Evolutionary conservation across 371 early-diverging fungal species (phyloP), one percentile per base, ranked within the genome.

Genomic region (Mucor indicus): DNA sequence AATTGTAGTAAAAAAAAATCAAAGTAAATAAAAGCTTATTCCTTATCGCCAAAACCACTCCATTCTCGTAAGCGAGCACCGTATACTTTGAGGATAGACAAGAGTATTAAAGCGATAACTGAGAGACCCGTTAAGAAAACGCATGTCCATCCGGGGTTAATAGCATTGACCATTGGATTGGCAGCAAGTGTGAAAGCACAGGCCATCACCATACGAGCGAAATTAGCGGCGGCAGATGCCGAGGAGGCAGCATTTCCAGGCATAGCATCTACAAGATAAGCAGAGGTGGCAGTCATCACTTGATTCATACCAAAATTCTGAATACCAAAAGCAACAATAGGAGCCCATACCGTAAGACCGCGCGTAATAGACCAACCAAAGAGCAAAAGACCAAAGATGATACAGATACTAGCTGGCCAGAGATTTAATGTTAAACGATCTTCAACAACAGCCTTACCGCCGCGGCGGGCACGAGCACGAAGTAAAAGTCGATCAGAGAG

Each of bases 291-390:
- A 3, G 72, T 43, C 3, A 71, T 29, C 7, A 67, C 55, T 21
- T 72, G 75, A 11, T 57, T 48, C 56, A 67, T 71, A 6, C 67
- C 75, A 57, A 75, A 71, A 44, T 67, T 66, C 36, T 67, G 67
- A 31, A 75, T 61, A n/a, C 62, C 66, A 44, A 69, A 70, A 1
- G 61, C 70, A 2, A 63, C 40, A 29, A 76, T 67, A 5, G 67
- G 63, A 0, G 46, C 58, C 24, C 67, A 69, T 11, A 67, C 47
- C 13, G 48, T 62, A 27, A 67, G 31, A 1, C 56, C 48, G 27
- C 57, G 48, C 24, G 62, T 53, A 1, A 70, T 60, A n/a, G 62
- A 48, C 67, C 66, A 72, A 6, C 76, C 73, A 53, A 70, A 76
- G 13, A 76, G 27, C 1, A 76, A 48, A 1, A 62, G 38, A 2